phyloP scores from a whole-genome alignment of 83 land plant species.

The Diphasiastrum complanatum region DNA sequence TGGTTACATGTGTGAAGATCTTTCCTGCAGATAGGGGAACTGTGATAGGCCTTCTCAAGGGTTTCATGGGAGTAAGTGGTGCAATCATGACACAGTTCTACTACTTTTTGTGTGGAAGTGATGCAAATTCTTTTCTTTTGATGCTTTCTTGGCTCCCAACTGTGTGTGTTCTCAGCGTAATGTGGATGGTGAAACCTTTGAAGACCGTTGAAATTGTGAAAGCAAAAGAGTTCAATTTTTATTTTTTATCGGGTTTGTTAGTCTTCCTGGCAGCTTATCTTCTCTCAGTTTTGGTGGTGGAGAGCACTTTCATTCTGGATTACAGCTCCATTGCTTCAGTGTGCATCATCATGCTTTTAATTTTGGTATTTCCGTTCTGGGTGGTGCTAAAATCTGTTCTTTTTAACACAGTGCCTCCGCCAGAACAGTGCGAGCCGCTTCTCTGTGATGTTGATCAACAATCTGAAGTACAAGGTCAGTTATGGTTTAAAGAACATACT shows the following conservation, averaged over 20 bases:
- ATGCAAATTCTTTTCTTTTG: slow-evolving; percentile 43
- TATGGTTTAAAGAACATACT: too few relatives aligned
- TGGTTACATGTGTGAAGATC: slow-evolving; percentile 61
- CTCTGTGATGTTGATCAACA: background rate
- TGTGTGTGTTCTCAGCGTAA: slow-evolving; percentile 30
- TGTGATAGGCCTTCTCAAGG: slow-evolving; percentile 63
- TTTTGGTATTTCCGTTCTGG: background rate
- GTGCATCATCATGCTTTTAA: background rate
- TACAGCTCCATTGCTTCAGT: background rate
- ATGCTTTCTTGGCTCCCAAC: slow-evolving; percentile 61
- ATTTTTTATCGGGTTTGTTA: background rate
- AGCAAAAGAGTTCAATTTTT: background rate
- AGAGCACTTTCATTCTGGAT: background rate
- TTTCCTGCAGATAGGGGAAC: slow-evolving; percentile 62
- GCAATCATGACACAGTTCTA: slow-evolving; percentile 64
- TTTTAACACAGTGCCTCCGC: background rate
- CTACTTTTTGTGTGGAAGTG: slow-evolving; percentile 42
- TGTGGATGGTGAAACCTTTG: slow-evolving; percentile 7
- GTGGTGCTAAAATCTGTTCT: background rate
- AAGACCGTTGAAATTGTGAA: background rate
- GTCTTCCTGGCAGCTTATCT: slow-evolving; percentile 9
- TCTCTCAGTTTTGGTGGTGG: slow-evolving; percentile 10
- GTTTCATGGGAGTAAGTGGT: slow-evolving; percentile 61
- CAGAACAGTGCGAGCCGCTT: background rate
- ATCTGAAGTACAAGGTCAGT: background rate